These are phyloP conservation scores for Calonectria multiphialidica DNA, from an alignment of 2,329 filamentous ascomycete species.

Conservation along the genomic window DNA sequence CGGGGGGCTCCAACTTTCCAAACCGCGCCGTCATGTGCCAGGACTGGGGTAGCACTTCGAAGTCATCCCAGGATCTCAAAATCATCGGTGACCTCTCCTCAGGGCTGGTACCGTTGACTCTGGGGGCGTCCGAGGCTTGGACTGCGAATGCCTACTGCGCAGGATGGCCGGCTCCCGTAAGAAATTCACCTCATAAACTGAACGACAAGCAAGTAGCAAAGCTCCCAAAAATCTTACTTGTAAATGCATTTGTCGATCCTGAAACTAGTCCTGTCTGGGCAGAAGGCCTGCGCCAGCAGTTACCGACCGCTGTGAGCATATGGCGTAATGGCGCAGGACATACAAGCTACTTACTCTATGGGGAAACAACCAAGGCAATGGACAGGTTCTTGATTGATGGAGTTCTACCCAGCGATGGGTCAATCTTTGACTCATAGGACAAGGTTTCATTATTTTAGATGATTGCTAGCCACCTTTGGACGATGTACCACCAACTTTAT, in stretches of 20 bases:
- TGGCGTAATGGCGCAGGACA: constrained; percentile 40
- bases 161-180: constrained; percentile 36
- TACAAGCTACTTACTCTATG: constrained; percentile 33
- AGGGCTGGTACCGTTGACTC: constrained; percentile 32
- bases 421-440: constrained; percentile 29
- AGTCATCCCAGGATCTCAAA: constrained; percentile 22
- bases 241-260: constrained; percentile 35
- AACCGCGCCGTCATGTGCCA: constrained; percentile 39
- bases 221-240: constrained; percentile 32
- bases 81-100: constrained; percentile 23
- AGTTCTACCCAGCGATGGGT: constrained; percentile 34
- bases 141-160: constrained; percentile 33
- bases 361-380: constrained; percentile 37
- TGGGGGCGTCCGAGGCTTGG: constrained; percentile 28
- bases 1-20: constrained; percentile 9
- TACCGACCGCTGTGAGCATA: constrained; percentile 35
- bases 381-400: constrained; percentile 34
- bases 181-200: constrained; percentile 25
- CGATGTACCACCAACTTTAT: too few relatives aligned
- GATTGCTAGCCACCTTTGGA: too few relatives aligned
- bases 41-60: constrained; percentile 34
- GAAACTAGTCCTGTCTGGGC: constrained; percentile 34
- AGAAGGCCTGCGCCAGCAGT: constrained; percentile 32
- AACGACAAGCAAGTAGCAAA: background rate
- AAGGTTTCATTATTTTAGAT: too few relatives aligned